These are phyloP conservation scores for Penicillium oxalicum DNA, from an alignment of 2,329 filamentous ascomycete species.

Conservation along the genomic window DNA sequence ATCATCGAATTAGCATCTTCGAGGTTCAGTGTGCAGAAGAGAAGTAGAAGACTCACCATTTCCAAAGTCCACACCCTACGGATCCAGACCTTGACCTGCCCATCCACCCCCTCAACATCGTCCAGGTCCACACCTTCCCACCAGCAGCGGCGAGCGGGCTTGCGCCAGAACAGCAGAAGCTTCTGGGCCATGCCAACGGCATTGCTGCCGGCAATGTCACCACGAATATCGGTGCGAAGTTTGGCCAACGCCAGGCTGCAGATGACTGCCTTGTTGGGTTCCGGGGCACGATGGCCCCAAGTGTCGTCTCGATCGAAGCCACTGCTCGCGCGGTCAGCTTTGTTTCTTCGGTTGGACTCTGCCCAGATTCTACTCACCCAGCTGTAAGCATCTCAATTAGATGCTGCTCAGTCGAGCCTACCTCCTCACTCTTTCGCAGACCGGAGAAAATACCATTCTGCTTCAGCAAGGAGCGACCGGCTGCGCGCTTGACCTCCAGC, in stretches of 20 bases:
- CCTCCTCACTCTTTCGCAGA: constrained; percentile 88
- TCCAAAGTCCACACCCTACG: constrained; percentile 96
- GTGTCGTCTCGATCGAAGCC: constrained; percentile 93
- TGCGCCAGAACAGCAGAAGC: constrained; percentile 93
- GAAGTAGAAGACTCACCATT: constrained; percentile 55
- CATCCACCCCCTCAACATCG: constrained; percentile 81
- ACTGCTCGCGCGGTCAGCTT: constrained; percentile 44
- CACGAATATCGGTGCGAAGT: constrained; percentile 80
- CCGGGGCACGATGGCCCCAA: constrained; percentile 95
- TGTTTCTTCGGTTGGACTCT: neutral
- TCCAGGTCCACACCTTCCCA: constrained; percentile 96
- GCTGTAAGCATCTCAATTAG: constrained; percentile 98
- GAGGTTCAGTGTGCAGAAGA: neutral
- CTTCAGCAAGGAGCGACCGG: constrained; percentile 74
- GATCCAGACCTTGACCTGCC: constrained; percentile 96
- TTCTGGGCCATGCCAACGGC: constrained; percentile 98
- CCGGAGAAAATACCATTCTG: constrained; percentile 97
- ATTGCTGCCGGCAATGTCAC: constrained; percentile 66
- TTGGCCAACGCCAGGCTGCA: constrained; percentile 92
- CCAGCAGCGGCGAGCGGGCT: constrained; percentile 94
- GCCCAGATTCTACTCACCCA: constrained; percentile 58
- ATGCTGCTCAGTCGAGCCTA: constrained; percentile 94
- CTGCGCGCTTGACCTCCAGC: constrained; percentile 92
- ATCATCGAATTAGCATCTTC: too few relatives aligned
- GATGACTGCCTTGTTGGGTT: constrained; percentile 97